Evolutionary conservation across 345 rosid species (phyloP).

Genomic region (Gossypium sturtianum): DNA sequence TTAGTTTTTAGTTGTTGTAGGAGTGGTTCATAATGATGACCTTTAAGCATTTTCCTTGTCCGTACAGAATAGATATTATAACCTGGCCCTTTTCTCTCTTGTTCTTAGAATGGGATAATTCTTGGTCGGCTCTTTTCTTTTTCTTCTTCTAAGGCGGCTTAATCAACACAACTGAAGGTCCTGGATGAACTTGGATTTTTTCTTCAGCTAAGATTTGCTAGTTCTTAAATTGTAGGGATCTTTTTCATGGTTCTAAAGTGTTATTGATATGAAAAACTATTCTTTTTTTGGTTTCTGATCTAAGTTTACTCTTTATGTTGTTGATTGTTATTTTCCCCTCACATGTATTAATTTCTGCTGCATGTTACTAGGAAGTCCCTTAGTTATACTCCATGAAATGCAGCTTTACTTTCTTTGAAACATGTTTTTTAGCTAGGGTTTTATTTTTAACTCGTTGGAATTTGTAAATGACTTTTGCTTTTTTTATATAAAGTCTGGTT

Average conservation of each 20-base stretch:
- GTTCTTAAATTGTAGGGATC: neutral
- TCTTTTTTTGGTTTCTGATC: neutral
- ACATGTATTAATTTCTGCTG: neutral
- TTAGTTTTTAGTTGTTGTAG: neutral
- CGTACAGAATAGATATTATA: neutral
- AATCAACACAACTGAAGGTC: neutral
- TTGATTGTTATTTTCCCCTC: neutral
- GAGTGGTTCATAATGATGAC: neutral
- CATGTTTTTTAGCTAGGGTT: neutral
- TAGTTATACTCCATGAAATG: neutral
- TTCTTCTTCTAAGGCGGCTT: neutral
- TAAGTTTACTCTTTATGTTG: neutral
- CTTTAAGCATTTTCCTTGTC: neutral
- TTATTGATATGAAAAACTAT: neutral
- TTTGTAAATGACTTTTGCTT: neutral
- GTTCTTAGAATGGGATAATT: neutral
- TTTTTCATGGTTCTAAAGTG: neutral
- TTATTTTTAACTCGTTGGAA: neutral
- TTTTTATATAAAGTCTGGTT: neutral
- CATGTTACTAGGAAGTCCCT: neutral
- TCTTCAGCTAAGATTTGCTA: neutral
- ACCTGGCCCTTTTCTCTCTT: neutral
- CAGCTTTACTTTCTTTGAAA: neutral
- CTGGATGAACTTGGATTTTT: neutral
- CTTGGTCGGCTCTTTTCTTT: neutral